phyloP scores from a whole-genome alignment of 2,329 filamentous ascomycete species.

The Metarhizium rileyi region DNA sequence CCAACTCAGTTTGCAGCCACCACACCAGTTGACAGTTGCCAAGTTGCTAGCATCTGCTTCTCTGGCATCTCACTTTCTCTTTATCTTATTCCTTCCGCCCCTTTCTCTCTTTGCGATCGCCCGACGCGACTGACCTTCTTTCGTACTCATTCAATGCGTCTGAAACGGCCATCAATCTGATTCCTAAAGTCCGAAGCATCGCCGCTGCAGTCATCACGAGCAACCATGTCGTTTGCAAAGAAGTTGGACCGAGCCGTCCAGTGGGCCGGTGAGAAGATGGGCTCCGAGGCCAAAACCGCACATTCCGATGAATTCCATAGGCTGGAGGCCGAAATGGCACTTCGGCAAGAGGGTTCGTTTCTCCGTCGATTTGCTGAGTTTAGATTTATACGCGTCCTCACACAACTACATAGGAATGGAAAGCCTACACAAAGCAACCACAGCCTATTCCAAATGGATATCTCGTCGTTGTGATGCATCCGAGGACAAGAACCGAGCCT shows the following conservation, averaged over 20 bases:
- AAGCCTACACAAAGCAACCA: constrained; percentile 77
- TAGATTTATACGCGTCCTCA: background rate
- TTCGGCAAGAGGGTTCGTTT: constrained; percentile 70
- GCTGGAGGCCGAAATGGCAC: constrained; percentile 80
- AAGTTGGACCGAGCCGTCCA: constrained; percentile 94
- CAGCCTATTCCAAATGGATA: constrained; percentile 76
- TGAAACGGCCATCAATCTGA: background rate
- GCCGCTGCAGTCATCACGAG: background rate
- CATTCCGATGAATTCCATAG: constrained; percentile 86
- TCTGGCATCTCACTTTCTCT: no score
- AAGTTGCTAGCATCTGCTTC: background rate
- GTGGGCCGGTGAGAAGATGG: constrained; percentile 97
- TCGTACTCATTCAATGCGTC: background rate
- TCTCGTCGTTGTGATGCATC: constrained; percentile 69
- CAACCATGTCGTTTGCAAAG: constrained; percentile 54
- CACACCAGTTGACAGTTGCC: no score
- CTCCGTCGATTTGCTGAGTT: background rate
- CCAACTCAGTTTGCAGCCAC: no score
- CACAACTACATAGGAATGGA: constrained; percentile 62
- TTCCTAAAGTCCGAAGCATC: background rate
- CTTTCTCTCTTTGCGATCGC: background rate
- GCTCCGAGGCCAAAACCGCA: constrained; percentile 75
- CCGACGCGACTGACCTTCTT: background rate
- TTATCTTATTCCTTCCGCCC: no score
- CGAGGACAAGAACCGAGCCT: constrained; percentile 79